Base-by-base conservation (phyloP, 371 early-diverging fungal genomes). In the Mucor piriformis region DNA sequence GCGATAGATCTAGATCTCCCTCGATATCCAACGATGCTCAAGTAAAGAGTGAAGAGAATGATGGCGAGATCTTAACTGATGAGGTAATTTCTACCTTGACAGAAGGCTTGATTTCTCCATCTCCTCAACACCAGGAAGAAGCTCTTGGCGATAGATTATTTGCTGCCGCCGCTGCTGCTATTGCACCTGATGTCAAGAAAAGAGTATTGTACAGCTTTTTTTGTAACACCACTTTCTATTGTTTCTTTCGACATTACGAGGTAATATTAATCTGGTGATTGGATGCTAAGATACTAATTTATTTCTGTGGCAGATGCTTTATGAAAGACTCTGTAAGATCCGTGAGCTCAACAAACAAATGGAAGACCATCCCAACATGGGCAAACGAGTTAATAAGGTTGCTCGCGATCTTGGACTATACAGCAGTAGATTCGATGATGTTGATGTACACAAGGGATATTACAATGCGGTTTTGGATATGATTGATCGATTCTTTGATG, bases 211-310 rank as follows among this genome's bases (percentile, higher is more conserved):
- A 78, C 58, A 84, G 78, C 55, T 82, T 91, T 59, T 88, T 89
- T 71, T 87, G 85, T 20, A 94, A 96, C 65, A 89, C 81, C 29
- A 73, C 70, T 23, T 91, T 91, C 57, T 98, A 92, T 68, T 89
- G 87, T 44, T 94, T 98, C 64, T 88, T 97, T 75, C 75, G 97
- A 44, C 86, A 93, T 44, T 92, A 90, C 61, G 88, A 93, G 81
- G 90, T 91, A 72, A 29, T n/a, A n/a, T n/a, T n/a, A n/a, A n/a
- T n/a, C n/a, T n/a, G n/a, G n/a, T n/a, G n/a, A n/a, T n/a, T n/a
- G n/a, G n/a, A n/a, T n/a, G n/a, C n/a, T n/a, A n/a, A n/a, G n/a
- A n/a, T n/a, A n/a, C n/a, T n/a, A n/a, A n/a, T n/a, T 16, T 10
- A n/a, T 20, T 21, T 13, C n/a, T 47, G 11, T 46, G 23, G 3